phyloP scores from a whole-genome alignment of 306 rosid genomes.

The Dryas octopetala region DNA sequence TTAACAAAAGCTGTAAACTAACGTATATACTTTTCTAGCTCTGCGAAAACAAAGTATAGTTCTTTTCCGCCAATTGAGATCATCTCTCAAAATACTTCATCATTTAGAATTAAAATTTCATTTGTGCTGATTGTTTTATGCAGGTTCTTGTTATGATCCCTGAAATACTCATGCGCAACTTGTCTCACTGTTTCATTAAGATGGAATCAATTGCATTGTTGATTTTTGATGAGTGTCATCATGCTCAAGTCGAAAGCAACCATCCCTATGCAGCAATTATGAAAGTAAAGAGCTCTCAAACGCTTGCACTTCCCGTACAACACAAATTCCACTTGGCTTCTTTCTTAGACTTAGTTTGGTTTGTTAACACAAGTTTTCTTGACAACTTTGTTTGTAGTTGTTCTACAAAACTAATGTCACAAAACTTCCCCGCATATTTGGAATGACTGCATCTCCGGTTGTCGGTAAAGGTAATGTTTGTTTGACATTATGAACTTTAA shows the following conservation, averaged over 20 bases:
- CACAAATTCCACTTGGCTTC: slow-evolving; percentile 15
- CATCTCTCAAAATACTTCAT: slow-evolving; percentile 7
- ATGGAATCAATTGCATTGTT: slow-evolving; percentile 81
- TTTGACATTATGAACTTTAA: slow-evolving; percentile 7
- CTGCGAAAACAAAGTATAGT: not conserved
- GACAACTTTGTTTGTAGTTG: slow-evolving; percentile 40
- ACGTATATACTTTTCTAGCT: not conserved
- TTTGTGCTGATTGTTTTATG: slow-evolving; percentile 27
- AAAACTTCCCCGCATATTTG: slow-evolving; percentile 85
- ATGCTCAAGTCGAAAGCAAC: slow-evolving; percentile 83
- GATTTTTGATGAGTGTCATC: slow-evolving; percentile 98
- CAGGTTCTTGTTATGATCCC: slow-evolving; percentile 99
- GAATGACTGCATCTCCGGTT: slow-evolving; percentile 99
- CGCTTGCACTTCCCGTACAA: slow-evolving; percentile 20
- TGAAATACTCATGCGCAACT: slow-evolving; percentile 55
- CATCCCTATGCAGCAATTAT: slow-evolving; percentile 89
- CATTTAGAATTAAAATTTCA: slow-evolving; percentile 7
- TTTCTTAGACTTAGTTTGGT: slow-evolving; percentile 15
- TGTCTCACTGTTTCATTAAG: slow-evolving; percentile 72
- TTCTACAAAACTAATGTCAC: slow-evolving; percentile 43
- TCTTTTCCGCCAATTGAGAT: slow-evolving; percentile 3
- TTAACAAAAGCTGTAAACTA: not conserved
- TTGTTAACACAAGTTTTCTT: slow-evolving; percentile 26
- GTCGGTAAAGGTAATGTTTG: slow-evolving; percentile 78
- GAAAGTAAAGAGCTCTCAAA: slow-evolving; percentile 59